phyloP scores from a whole-genome alignment of 768 basidiomycete genomes.

The Lentinus tigrinus region DNA sequence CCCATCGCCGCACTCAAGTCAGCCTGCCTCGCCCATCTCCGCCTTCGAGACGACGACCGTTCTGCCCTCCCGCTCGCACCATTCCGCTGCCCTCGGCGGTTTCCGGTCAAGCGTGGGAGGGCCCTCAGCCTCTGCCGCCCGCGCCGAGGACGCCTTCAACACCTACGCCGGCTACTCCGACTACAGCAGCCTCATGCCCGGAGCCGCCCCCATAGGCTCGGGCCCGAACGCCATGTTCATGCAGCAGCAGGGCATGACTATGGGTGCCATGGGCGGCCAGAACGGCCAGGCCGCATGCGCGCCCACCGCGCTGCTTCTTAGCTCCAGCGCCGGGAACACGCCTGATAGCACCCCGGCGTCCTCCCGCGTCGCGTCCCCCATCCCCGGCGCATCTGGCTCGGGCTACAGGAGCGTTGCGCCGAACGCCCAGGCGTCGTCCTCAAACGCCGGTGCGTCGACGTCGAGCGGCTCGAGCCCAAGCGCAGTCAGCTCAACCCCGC shows the following conservation, averaged over 20 bases:
- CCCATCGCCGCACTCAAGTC: slow-evolving; percentile 29
- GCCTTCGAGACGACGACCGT: slow-evolving; percentile 56
- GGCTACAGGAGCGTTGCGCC: slow-evolving; percentile 22
- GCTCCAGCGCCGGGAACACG: slow-evolving; percentile 40
- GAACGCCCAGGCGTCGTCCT: slow-evolving; percentile 27
- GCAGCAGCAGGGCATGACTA: slow-evolving; percentile 44
- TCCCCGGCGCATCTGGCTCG: slow-evolving; percentile 20
- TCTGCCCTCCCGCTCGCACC: slow-evolving; percentile 42
- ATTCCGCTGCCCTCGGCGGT: slow-evolving; percentile 35
- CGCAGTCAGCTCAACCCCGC: slow-evolving; percentile 27
- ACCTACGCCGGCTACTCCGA: slow-evolving; percentile 67
- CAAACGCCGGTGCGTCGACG: slow-evolving; percentile 20
- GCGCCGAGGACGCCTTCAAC: slow-evolving; percentile 59
- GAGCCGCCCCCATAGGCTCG: slow-evolving; percentile 23
- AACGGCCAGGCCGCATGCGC: slow-evolving; percentile 46
- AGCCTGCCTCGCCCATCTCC: slow-evolving; percentile 39
- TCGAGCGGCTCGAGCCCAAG: slow-evolving; percentile 22
- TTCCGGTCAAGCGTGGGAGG: slow-evolving; percentile 32
- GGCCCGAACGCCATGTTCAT: slow-evolving; percentile 17
- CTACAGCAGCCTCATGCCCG: slow-evolving; percentile 63
- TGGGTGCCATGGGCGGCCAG: slow-evolving; percentile 19
- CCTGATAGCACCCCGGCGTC: slow-evolving; percentile 48
- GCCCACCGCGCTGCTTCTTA: slow-evolving; percentile 65
- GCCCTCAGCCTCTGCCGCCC: slow-evolving; percentile 27
- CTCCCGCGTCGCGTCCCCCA: slow-evolving; percentile 42